phyloP scores from a whole-genome alignment of 2,329 filamentous ascomycete species.

The Diaporthe caulivora region DNA sequence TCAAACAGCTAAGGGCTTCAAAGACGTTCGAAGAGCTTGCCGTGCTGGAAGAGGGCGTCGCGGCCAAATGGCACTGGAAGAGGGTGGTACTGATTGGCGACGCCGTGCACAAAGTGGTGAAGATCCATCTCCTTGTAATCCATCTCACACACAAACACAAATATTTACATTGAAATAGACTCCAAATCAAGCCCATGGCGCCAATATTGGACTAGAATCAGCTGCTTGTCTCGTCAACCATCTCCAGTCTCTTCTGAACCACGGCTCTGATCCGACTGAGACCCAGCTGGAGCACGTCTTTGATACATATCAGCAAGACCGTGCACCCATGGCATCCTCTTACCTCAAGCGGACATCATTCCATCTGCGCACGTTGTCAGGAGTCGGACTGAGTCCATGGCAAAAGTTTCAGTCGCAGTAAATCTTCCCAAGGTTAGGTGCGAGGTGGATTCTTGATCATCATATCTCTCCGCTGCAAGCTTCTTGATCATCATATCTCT shows the following conservation, averaged over 20 bases:
- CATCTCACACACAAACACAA: neutral
- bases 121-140: neutral
- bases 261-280: neutral
- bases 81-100: neutral
- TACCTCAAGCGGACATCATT: slow-evolving; percentile 1
- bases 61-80: slow-evolving; percentile 11
- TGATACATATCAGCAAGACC: neutral
- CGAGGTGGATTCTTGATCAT: slow-evolving; percentile 5
- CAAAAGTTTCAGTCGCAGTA: neutral
- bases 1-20: neutral
- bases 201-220: slow-evolving; percentile 14
- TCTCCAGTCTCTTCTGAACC: neutral
- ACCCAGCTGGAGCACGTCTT: neutral
- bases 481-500: neutral
- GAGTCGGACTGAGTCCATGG: neutral
- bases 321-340: neutral
- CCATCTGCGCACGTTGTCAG: neutral
- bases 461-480: neutral
- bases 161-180: neutral
- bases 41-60: neutral
- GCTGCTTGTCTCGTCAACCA: slow-evolving; percentile 8
- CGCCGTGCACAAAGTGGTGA: slow-evolving; percentile 12
- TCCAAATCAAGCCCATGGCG: slow-evolving; percentile 10
- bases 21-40: slow-evolving; percentile 12
- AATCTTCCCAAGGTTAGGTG: neutral